A percentile compares a stretch with the other conserved stretches of the same genome.
phyloP scores from a whole-genome alignment of 345 rosid genomes.

The Lepidium sativum region DNA sequence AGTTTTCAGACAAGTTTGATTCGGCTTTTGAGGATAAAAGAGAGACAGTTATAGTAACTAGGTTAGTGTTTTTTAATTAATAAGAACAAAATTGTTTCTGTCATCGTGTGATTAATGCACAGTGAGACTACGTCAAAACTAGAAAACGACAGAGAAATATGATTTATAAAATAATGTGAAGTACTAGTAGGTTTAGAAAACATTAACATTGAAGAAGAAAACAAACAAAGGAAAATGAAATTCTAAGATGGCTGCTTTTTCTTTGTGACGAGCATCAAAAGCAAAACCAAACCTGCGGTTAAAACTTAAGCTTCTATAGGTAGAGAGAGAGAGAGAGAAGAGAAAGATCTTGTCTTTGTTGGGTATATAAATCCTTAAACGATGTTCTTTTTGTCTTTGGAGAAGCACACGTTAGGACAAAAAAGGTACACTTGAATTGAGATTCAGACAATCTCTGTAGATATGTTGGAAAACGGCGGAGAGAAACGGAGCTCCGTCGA shows the following conservation, averaged over 20 bases:
- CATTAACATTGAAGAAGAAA: not conserved
- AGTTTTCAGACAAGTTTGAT: not conserved
- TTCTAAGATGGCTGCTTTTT: constrained; percentile 26
- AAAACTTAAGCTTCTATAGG: constrained; percentile 28
- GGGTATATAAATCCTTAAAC: constrained; percentile 25
- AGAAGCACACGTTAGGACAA: constrained; percentile 11
- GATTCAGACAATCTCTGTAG: constrained; percentile 1
- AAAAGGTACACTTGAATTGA: constrained; percentile 1
- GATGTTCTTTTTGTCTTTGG: constrained; percentile 24
- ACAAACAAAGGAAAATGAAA: not conserved
- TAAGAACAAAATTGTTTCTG: not conserved
- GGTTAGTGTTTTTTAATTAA: not conserved
- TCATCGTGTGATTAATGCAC: constrained; percentile 6
- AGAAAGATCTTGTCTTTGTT: constrained; percentile 10
- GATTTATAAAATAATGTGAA: not conserved
- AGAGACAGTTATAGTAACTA: too few species aligned
- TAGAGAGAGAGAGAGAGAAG: not conserved
- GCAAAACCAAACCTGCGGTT: constrained; percentile 59
- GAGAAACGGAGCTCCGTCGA: constrained; percentile 22
- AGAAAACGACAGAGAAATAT: constrained; percentile 9
- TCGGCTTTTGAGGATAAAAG: constrained; percentile 7
- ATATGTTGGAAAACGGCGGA: constrained; percentile 31
- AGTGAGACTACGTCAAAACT: constrained; percentile 14
- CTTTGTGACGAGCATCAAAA: constrained; percentile 42
- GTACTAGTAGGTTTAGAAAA: not conserved